phyloP scores from a whole-genome alignment of 1,284 basidiomycete genomes.

The Tremellales sp. region DNA sequence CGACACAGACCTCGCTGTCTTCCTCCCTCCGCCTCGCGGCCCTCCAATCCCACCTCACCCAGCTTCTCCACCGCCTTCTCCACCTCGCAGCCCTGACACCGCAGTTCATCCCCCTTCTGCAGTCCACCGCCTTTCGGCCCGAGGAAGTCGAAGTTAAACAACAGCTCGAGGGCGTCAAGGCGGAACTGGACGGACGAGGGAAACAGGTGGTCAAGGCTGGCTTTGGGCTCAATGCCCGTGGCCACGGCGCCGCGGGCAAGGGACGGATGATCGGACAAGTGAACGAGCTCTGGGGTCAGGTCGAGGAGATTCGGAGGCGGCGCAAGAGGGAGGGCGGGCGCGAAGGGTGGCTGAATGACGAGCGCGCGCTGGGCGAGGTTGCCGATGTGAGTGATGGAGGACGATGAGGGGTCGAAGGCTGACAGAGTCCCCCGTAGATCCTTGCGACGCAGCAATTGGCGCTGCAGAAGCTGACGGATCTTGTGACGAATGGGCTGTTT shows the following conservation, averaged over 20 bases:
- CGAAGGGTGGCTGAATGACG: slow-evolving; percentile 75
- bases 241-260: slow-evolving; percentile 16
- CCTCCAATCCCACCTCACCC: slow-evolving; percentile 63
- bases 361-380: slow-evolving; percentile 71
- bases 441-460: slow-evolving; percentile 74
- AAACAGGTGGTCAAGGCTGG: slow-evolving; percentile 3
- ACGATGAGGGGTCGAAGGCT: slow-evolving; percentile 1
- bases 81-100: slow-evolving; percentile 71
- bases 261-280: slow-evolving; percentile 58
- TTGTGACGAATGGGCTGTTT: slow-evolving; percentile 63
- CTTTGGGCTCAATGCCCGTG: slow-evolving; percentile 10
- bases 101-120: slow-evolving; percentile 69
- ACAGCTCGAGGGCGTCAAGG: slow-evolving; percentile 69
- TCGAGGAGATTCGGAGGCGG: slow-evolving; percentile 62
- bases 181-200: slow-evolving; percentile 59
- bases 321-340: slow-evolving; percentile 36
- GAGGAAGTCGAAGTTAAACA: slow-evolving; percentile 72
- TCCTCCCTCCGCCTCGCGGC: slow-evolving; percentile 67
- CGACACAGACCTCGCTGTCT: slow-evolving; percentile 63
- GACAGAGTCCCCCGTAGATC: slow-evolving; percentile 53
- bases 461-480: slow-evolving; percentile 69
- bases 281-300: slow-evolving; percentile 77
- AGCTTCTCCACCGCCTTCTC: slow-evolving; percentile 70
- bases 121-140: slow-evolving; percentile 71
- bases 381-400: slow-evolving; percentile 59